Percentiles rank a stretch among this genome's conserved stretches.
These are phyloP conservation scores for Lithocarpus polystachyus DNA, from an alignment of 306 rosid genomes.

Conservation along the genomic window DNA sequence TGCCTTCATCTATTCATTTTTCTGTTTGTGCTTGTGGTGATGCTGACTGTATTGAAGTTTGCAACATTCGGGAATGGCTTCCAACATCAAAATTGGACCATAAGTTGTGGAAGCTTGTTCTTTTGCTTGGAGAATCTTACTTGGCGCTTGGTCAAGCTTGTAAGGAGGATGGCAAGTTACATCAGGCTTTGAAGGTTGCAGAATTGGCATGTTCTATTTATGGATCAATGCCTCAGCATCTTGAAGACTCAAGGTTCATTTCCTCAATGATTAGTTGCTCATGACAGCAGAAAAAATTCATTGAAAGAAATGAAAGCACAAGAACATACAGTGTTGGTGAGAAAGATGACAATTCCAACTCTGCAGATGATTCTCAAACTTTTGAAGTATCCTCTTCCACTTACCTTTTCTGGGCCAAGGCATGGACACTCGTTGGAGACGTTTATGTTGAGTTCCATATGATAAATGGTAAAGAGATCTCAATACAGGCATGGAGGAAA, in stretches of 20 bases:
- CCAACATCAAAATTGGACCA: conserved; percentile 84
- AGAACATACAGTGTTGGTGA: conserved; percentile 28
- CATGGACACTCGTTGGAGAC: conserved; percentile 89
- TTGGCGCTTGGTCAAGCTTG: conserved; percentile 92
- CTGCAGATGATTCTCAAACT: conserved; percentile 34
- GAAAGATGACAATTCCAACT: conserved; percentile 34
- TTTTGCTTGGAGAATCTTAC: conserved; percentile 93
- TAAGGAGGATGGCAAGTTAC: conserved; percentile 72
- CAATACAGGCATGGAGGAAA: conserved; percentile 46
- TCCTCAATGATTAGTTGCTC: conserved; percentile 73
- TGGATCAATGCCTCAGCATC: conserved; percentile 96
- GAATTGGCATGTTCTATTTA: conserved; percentile 87
- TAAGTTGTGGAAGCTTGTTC: conserved; percentile 93
- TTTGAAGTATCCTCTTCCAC: conserved; percentile 65
- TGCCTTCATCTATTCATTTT: conserved; percentile 50
- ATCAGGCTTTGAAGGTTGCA: conserved; percentile 81
- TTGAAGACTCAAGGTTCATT: conserved; percentile 75
- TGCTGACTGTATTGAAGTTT: conserved; percentile 92
- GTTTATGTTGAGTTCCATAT: conserved; percentile 69
- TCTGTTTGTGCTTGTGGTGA: conserved; percentile 96
- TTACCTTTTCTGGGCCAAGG: conserved; percentile 91
- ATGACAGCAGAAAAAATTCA: conserved; percentile 32
- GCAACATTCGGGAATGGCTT: conserved; percentile 95
- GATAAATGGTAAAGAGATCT: conserved; percentile 43
- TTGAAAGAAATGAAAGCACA: conserved; percentile 35